phyloP scores from a whole-genome alignment of 768 basidiomycete genomes.

The Coprinopsis marcescibilis region DNA sequence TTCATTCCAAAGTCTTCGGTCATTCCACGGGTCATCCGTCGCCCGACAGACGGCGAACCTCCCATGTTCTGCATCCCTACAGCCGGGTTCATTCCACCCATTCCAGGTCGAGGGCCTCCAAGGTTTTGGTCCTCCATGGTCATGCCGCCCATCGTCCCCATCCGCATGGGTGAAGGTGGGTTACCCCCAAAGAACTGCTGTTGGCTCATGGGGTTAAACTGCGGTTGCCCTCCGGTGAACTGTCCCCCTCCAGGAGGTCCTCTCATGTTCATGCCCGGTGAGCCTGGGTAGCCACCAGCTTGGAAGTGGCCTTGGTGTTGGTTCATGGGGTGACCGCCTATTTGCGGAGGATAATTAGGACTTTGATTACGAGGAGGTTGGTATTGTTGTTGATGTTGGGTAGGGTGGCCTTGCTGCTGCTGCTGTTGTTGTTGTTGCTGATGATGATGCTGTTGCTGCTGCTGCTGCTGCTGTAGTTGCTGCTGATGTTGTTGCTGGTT shows the following conservation, averaged over 20 bases:
- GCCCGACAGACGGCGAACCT: conserved; percentile 19
- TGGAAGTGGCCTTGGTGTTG: conserved; percentile 13
- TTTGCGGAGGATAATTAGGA: conserved; percentile 24
- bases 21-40: conserved; percentile 27
- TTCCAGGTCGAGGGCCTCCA: conserved; percentile 20
- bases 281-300: conserved; percentile 23
- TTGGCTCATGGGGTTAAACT: conserved; percentile 24
- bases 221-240: conserved; percentile 17
- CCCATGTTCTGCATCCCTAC: conserved; percentile 24
- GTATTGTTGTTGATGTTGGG: conserved; percentile 18
- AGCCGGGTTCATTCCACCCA: conserved; percentile 24
- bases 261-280: conserved; percentile 19
- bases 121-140: conserved; percentile 14
- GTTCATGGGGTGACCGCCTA: conserved; percentile 17
- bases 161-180: conserved; percentile 29
- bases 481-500: conserved; percentile 19
- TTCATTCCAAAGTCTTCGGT: conserved; percentile 24
- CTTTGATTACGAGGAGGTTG: conserved; percentile 25
- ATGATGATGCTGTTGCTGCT: conserved; percentile 19
- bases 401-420: conserved; percentile 22
- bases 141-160: conserved; percentile 24
- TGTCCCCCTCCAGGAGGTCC: conserved; percentile 6
- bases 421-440: conserved; percentile 23
- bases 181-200: conserved; percentile 14
- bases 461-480: conserved; percentile 23